Evolutionary conservation across 2,329 filamentous ascomycete species (phyloP), one percentile per base, ranked within the genome.

Genomic region (Beauveria bassiana): DNA sequence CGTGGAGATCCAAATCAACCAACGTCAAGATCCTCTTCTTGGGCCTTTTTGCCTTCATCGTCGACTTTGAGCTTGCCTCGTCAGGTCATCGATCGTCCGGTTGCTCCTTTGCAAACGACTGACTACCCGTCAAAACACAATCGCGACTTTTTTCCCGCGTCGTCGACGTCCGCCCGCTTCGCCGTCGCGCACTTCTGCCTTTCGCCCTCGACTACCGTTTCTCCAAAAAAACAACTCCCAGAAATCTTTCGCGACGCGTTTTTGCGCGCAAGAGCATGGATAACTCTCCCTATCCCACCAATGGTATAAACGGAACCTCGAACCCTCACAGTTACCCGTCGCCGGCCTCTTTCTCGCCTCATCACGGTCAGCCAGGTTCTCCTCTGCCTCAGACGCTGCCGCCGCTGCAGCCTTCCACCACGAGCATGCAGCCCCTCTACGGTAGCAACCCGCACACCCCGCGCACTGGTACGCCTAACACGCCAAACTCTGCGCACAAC

Each of bases 381-480:
- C 75, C 79, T 64, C 72, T 79, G 9, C 78, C 79, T 64, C 77
- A 82, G 70, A 85, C 82, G 53, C 75, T 85, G 65, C 82, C 83
- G 50, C 82, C 83, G 66, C 73, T 86, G 65, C 79, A 81, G 66
- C 73, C 78, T 65, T 78, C 78, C 65, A 72, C 73, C 59, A 71
- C 75, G 45, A 71, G 72, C 63, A 76, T 76, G 74, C 74, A 76
- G 66, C 72, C 73, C 59, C 67, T 76, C 62, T 86, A 86, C 75
- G 80, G 81, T 62, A 84, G 74, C 69, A 81, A 85, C 71, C 81
- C 81, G 67, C 83, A 86, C 68, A 86, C 83, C 51, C 84, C 85
- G 66, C 79, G 84, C 69, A 86, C 83, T 24, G 81, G 81, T n/a
- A 86, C 84, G 18, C 84, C 85, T 43, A 85, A 84, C 70, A 85